Evolutionary conservation across 2,329 filamentous ascomycete genomes (phyloP), one percentile per base, ranked within the genome.

Genomic region (Dothideomycetes sp.): DNA sequence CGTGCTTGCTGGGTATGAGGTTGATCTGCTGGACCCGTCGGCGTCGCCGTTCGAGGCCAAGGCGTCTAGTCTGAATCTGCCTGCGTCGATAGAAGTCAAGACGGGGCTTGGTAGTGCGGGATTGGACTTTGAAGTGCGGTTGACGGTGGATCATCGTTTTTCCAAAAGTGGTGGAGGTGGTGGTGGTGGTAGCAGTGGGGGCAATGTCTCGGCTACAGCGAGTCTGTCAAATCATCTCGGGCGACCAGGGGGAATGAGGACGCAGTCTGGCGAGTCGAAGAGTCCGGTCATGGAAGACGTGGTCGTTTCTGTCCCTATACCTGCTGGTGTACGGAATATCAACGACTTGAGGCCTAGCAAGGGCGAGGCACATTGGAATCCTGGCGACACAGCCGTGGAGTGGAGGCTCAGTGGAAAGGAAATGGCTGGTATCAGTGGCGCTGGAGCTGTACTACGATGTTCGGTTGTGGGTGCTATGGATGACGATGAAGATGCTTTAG

Each of bases 1-100:
- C 58, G 83, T 94, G 31, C 70, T 98, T 14, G 88, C 87, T 22
- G 88, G 87, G 16, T 98, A 98, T 56, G 89, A 95, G 59, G 86
- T 94, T 15, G 85, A 98, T 58, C 64, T 98, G 16, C 68, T 96
- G 10, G 87, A 87, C 0, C 75, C 81, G 36, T 12, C 70, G 42
- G 31, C 46, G 47, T 33, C 44, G 52, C 35, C 52, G 43, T 19
- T 41, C 10, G 29, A 46, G 42, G 30, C 37, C 34, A 22, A 52
- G 47, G 37, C 46, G 30, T 75, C 76, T 43, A 79, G 75, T 49
- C 67, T 96, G 11, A 86, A 87, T 54, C 64, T 96, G 4, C 91
- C 91, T 0, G 81, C 91, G 3, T 78, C 72, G 36, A 69, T 94
- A 37, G 84, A 94, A 53, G 76, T 96, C 35, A 82, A 80, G 51